Base-by-base conservation (phyloP, 768 basidiomycete species). In the Leccinellum albellum region DNA sequence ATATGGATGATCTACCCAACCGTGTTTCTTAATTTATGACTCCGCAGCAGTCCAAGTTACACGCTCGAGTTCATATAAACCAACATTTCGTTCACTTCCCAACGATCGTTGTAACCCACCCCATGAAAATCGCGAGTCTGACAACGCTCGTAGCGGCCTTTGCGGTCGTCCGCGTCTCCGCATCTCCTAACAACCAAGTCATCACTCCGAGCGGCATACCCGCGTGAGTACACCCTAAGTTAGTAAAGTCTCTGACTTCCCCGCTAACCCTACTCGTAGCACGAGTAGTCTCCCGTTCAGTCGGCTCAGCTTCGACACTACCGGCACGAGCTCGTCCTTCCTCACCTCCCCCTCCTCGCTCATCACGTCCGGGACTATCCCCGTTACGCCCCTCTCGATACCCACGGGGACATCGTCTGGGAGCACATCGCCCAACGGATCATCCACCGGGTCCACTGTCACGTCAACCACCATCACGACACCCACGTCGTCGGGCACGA, bases 301-400 rank as follows among this genome's bases (percentile, higher is more conserved):
- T 45, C 50, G 50, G 4, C 17, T 70, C 24, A 48, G 65, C 5
- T 64, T 70, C 12, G 62, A 70, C 50, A 68, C 68, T 20, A 66
- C 64, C 6, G 70, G 53, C 5, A 13, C 5, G 6, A 9, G 42
- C 0, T 31, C 61, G 4, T 70, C 70, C 31, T 0, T 57, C 26
- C 21, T 66, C 35, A 60, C 68, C 10, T 61, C 56, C 7, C 54
- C 62, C 37, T 67, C 69, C 33, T 70, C 66, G 1, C 58, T 70
- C 56, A 59, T 68, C 45, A 68, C 70, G 32, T 66, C 70, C 24
- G 59, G 66, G 21, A 68, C 70, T 20, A 65, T 55, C 28, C 53
- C 53, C 6, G 1, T 69, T 42, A 45, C 14, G 17, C 62, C 70
- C 6, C 50, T n/a, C 15, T 47, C 56, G 26, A 8, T 48, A 28